Base-by-base conservation (phyloP, 305 asterid species). In the Ilex paraguariensis region DNA sequence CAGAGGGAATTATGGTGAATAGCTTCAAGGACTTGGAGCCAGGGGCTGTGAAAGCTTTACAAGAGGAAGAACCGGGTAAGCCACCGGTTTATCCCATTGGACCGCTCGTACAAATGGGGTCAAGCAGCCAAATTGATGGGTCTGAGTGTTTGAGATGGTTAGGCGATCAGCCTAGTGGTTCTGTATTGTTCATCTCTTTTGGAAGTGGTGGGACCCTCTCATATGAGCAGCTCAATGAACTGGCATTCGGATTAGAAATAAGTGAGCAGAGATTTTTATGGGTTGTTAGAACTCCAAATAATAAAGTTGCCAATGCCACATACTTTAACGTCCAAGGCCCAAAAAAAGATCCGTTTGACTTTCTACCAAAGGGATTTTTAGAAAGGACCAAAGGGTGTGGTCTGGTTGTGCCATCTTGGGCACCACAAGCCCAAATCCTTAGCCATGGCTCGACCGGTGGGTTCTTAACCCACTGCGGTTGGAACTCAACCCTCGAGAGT, bases 181-280 rank as follows among this genome's bases (percentile, higher is more conserved):
- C 98, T 0, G 98, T 92, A 1, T 30, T 92, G 66, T 90, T 59
- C 51, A 72, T 92, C 14, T 92, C 96, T 0, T 92, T 84, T 10
- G 98, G 98, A 7, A 87, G 96, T 15, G 98, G 90, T 52, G 98
- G 97, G 63, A 73, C 94, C 46, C 75, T 93, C 28, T 60, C 90
- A 10, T 84, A 75, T 46, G 76, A 70, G 3, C 96, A 93, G 40
- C 63, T 84, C 0, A 68, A 66, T 21, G 96, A 93, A 50, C 66
- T 93, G 3, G 97, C 97, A 0, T 44, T 63, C 6, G 97, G 97
- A 3, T 56, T 93, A 40, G 97, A 93, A 56, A 60, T 74, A 79
- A 90, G 96, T 28, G 95, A 81, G 49, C 94, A 90, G 6, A 81
- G 90, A 57, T 90, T 93, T 58, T 21, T 93, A 56, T 93, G 98